These are phyloP conservation scores for Nicotiana knightiana DNA, from an alignment of 257 asterid species.

Conservation along the genomic window DNA sequence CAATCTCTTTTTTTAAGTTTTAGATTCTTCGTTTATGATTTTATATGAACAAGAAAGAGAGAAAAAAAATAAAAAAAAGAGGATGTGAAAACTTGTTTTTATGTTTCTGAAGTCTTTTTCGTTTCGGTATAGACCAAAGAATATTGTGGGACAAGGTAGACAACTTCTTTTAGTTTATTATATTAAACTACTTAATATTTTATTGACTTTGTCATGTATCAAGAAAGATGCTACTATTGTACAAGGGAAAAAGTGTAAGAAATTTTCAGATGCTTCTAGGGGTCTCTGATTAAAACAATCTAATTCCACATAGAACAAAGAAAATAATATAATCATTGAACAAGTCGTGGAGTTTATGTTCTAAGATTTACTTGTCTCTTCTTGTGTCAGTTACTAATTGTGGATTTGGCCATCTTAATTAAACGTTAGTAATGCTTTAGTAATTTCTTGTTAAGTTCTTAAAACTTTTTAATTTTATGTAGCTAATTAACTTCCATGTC, in stretches of 20 bases:
- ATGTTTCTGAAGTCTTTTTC: not conserved
- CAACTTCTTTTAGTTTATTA: not conserved
- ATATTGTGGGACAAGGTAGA: not conserved
- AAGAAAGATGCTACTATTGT: slow-evolving; percentile 1
- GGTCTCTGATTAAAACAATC: not conserved
- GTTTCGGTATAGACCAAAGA: not conserved
- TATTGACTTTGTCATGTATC: not conserved
- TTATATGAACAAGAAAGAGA: not conserved
- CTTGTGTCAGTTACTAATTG: not conserved
- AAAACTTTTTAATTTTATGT: not conserved
- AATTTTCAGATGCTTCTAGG: not conserved
- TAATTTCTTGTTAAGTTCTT: no score
- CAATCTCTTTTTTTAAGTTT: no score
- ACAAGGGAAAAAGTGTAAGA: not conserved
- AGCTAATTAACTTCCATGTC: not conserved
- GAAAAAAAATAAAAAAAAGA: not conserved
- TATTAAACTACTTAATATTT: not conserved
- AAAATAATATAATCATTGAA: not conserved
- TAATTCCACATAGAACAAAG: slow-evolving; percentile 1
- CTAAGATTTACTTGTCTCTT: not conserved
- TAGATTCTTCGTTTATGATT: not conserved
- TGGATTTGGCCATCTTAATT: not conserved
- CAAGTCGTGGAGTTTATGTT: not conserved
- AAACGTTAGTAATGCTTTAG: not conserved
- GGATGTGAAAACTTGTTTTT: not conserved